These are phyloP conservation scores for Phragmites australis DNA, from an alignment of 176 grass and related monocot species.

Conservation along the genomic window DNA sequence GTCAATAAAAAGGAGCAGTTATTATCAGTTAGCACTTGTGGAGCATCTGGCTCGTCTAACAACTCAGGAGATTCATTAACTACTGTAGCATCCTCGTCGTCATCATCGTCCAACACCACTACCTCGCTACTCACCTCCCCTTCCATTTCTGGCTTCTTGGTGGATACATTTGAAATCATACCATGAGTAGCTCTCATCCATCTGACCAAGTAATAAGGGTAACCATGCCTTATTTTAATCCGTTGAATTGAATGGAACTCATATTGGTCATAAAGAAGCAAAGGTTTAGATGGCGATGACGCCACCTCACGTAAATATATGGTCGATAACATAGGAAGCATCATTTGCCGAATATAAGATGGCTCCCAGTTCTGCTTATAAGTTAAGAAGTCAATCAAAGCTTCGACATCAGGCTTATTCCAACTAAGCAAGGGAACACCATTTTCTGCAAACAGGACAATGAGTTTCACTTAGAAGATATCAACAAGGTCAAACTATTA, in stretches of 20 bases:
- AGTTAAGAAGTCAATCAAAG: slow-evolving; percentile 76
- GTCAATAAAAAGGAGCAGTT: slow-evolving; percentile 60
- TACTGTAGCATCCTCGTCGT: slow-evolving; percentile 33
- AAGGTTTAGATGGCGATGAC: slow-evolving; percentile 30
- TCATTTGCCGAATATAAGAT: slow-evolving; percentile 79
- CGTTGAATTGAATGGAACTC: slow-evolving; percentile 78
- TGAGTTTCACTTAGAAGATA: not conserved
- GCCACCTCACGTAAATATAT: slow-evolving; percentile 75
- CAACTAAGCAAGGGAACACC: slow-evolving; percentile 52
- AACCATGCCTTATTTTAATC: slow-evolving; percentile 66
- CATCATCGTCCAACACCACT: slow-evolving; percentile 27
- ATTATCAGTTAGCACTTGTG: slow-evolving; percentile 65
- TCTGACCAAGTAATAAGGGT: slow-evolving; percentile 82
- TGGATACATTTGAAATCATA: slow-evolving; percentile 22
- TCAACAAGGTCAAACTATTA: not conserved
- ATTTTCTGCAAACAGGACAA: slow-evolving; percentile 56
- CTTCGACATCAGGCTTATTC: slow-evolving; percentile 75
- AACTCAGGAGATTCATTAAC: slow-evolving; percentile 46
- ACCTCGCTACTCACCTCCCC: slow-evolving; percentile 11
- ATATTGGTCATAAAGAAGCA: slow-evolving; percentile 74
- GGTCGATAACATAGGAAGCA: slow-evolving; percentile 84
- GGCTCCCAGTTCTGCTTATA: slow-evolving; percentile 78
- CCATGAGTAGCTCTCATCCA: slow-evolving; percentile 57
- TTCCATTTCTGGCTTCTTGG: slow-evolving; percentile 33
- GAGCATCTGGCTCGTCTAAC: slow-evolving; percentile 72